Evolutionary conservation across 345 rosid species (phyloP), one percentile per base, ranked within the genome.

Genomic region (Theobroma cacao): DNA sequence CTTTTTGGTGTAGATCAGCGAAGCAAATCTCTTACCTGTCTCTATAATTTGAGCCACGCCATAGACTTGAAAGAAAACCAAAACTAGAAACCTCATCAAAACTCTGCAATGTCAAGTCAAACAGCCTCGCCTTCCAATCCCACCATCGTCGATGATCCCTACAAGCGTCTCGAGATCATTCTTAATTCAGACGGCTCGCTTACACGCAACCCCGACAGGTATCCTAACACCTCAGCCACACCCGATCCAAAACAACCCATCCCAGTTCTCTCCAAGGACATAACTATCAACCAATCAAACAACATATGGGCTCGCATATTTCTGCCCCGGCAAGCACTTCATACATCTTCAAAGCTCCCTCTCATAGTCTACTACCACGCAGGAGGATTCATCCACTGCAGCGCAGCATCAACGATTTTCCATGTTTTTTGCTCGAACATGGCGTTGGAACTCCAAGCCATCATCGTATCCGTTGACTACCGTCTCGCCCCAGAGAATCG

Each of bases 401-500:
- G 85, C 73, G 84, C 88, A 1, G 87, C 84, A 59, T 11, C 82
- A 0, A 63, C 31, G 0, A 0, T 12, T 0, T 68, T 53, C 76
- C 88, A 88, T 28, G 83, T 78, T 28, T 86, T 89, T 67, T 86
- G 89, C 84, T 59, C 71, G 5, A 41, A 65, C 22, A 52, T 91
- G 78, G 84, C 87, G 0, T 50, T 31, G 17, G 72, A 75, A 2
- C 80, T 85, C 67, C 76, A 81, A 33, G 88, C 82, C 0, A 50
- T 90, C n/a, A 81, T 93, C 5, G 86, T 81, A 0, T 87, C 95
- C 0, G 82, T 85, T 28, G 87, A 85, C 0, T 87, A 91, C 75
- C 88, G 93, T 3, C 79, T 88, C 0, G 92, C 93, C 12, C 97
- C 97, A 0, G 97, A 91, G 89, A 80, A 91, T 56, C 88, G 93